Base-by-base conservation (phyloP, 768 basidiomycete genomes). In the Ramaria rubella region DNA sequence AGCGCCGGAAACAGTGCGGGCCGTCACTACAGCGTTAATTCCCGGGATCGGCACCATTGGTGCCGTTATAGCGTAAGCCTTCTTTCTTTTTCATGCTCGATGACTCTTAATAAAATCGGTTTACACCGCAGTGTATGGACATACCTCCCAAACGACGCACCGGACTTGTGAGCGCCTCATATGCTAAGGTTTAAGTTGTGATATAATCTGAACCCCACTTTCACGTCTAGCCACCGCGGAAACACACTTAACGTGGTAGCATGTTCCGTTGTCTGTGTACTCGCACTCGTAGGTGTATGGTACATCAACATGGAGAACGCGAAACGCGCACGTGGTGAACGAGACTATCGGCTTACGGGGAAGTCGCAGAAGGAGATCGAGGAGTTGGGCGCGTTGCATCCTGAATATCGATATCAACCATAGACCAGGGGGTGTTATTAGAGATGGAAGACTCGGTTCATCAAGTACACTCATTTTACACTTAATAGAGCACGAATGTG, bases 1-100 rank as follows among this genome's bases (percentile, higher is more conserved):
- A 2, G 73, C 76, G 1, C 78, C 77, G 2, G 76, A 78, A 58
- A 79, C 78, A 8, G 71, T 78, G 55, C 68, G 73, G 45, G 77
- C 76, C 2, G 73, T 78, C 14, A 70, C 71, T 1, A 74, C 74
- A 24, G 77, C 74, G 3, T 62, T 75, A 7, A 72, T 80, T 45
- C 72, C 76, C 30, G 74, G 75, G 19, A 55, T 79, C 31, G 77
- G 77, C 1, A 71, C 76, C 31, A 53, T 78, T 23, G 76, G 77
- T 19, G 68, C 77, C 15, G 64, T 79, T 21, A 75, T 78, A 23
- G 74, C 74, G 77, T 76, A 61, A 52, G 73, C 65, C 21, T 21
- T 12, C 19, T 36, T 9, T 48, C 38, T 52, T 38, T 43, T 36
- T 51, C 55, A 42, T 36, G 15, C 21, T 2, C 14, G n/a, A 3